Conservation (phyloP, 2,329 filamentous ascomycete genomes). For the Scortechinia acanthostroma region DNA sequence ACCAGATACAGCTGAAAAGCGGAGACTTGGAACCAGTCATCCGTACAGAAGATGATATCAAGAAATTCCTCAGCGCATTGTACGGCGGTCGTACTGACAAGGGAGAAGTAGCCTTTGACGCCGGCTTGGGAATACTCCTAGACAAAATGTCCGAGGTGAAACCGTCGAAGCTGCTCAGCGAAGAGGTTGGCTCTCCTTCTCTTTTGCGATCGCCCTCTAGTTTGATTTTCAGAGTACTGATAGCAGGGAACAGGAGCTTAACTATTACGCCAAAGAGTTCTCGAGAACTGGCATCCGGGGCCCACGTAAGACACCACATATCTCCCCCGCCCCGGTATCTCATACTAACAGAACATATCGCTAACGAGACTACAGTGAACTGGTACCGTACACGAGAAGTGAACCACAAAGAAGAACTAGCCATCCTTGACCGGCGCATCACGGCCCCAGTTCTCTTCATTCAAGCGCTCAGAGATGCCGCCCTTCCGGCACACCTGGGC, state of each 20-base stretch:
- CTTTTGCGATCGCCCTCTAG: too few species aligned
- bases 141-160: conserved; percentile 31
- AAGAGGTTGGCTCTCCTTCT: conserved; percentile 7
- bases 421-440: conserved; percentile 13
- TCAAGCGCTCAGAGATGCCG: conserved; percentile 42
- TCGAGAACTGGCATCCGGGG: conserved; percentile 46
- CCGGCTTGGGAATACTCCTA: conserved; percentile 39
- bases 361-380: conserved; percentile 13
- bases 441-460: conserved; percentile 47
- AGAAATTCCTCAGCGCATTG: conserved; percentile 44
- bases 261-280: conserved; percentile 53
- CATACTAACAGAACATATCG: neutral
- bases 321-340: neutral
- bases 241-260: conserved; percentile 39
- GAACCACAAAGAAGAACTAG: conserved; percentile 50
- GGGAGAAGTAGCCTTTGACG: conserved; percentile 40
- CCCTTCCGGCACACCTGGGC: conserved; percentile 47
- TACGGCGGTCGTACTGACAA: conserved; percentile 41
- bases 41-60: conserved; percentile 37
- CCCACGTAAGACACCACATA: conserved; percentile 43
- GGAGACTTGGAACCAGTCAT: conserved; percentile 37
- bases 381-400: conserved; percentile 53
- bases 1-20: conserved; percentile 53
- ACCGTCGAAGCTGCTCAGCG: conserved; percentile 34
- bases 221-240: neutral